Percentiles rank a stretch among this genome's conserved stretches.
phyloP scores from a whole-genome alignment of 2,329 filamentous ascomycete species.

The Trichoderma koningiopsis region DNA sequence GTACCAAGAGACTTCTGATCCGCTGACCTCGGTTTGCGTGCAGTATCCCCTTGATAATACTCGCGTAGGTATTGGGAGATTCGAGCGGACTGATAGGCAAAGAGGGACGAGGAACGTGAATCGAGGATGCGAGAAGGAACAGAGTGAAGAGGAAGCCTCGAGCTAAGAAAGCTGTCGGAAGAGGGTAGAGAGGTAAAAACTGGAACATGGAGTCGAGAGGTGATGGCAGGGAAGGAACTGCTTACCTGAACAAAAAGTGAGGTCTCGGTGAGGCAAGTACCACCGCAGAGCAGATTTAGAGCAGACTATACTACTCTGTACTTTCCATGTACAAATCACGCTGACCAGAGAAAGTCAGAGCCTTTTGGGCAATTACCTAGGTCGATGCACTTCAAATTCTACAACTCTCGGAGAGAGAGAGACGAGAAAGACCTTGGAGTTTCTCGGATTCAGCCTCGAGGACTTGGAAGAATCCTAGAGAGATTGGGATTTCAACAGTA shows the following conservation, averaged over 20 bases:
- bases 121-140: neutral
- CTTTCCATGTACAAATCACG: conserved; percentile 8
- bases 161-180: neutral
- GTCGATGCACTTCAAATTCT: conserved; percentile 7
- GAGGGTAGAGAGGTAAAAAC: neutral
- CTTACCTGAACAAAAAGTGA: conserved; percentile 24
- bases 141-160: neutral
- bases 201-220: conserved; percentile 11
- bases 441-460: conserved; percentile 8
- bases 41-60: neutral
- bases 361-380: neutral
- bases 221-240: conserved; percentile 7
- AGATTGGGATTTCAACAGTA: neutral
- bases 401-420: conserved; percentile 16
- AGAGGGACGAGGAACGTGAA: neutral
- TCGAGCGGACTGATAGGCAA: neutral
- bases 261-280: conserved; percentile 20
- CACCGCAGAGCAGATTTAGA: conserved; percentile 14
- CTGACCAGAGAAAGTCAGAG: neutral
- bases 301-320: conserved; percentile 8
- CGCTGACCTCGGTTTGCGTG: neutral
- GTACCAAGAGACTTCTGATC: neutral
- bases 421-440: neutral
- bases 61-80: neutral
- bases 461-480: neutral